Evolutionary conservation across 2,329 filamentous ascomycete species (phyloP), one percentile per base, ranked within the genome.

Genomic region (Fusarium torulosum): DNA sequence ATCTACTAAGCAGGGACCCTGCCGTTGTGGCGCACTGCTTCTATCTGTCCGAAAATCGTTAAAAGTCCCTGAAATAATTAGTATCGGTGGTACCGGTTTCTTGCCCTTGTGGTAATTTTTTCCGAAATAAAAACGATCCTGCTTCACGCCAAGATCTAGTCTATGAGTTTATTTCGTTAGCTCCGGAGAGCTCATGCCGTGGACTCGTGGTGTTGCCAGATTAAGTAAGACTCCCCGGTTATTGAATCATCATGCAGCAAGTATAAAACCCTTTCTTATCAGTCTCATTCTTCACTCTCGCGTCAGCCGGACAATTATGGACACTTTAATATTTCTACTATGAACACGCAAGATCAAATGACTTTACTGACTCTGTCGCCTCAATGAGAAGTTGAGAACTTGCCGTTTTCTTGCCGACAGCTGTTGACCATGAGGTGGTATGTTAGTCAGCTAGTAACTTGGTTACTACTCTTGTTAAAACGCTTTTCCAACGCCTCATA

Each of bases 101-200:
- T 40, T 15, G 20, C 17, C 35, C 17, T 40, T 35, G 50, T 52
- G 62, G 67, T 67, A 71, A 71, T 63, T 72, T 55, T 70, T 55
- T 20, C 70, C 67, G 66, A 53, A 40, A 41, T 29, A 54, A 43
- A 42, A 33, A 38, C 37, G 29, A 27, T 49, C 38, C 20, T 19
- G 17, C 25, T 23, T 25, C 9, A 20, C 35, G 33, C 53, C 35
- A 63, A 46, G 29, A 40, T 27, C 27, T 35, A 53, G 29, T 19
- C 25, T 20, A 29, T 49, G 58, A 56, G 42, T 35, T 21, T 49
- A 38, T 43, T 29, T 63, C 20, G 66, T 42, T 69, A 69, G 61
- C 20, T 27, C 66, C 57, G 57, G 53, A 69, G 66, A 63, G 29
- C n/a, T 59, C 21, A 42, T 33, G 29, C n/a, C n/a, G n/a, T n/a